A percentile compares a stretch with the other conserved stretches of the same genome.
These are phyloP conservation scores for Triangularia verruculosa DNA, from an alignment of 2,329 filamentous ascomycete genomes.

Conservation along the genomic window DNA sequence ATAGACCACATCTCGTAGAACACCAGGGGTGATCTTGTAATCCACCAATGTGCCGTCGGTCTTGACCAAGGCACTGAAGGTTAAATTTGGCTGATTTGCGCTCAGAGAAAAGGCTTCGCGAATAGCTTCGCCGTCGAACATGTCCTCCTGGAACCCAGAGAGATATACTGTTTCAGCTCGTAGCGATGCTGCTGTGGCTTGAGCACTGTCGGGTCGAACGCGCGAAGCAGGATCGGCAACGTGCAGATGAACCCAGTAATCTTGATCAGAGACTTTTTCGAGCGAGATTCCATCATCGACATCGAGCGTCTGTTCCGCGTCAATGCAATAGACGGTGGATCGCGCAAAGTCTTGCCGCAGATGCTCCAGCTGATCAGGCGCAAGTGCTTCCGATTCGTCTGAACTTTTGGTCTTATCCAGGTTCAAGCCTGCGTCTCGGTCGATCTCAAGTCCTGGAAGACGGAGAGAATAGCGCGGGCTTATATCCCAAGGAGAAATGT, in stretches of 20 bases:
- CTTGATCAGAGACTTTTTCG: conserved; percentile 51
- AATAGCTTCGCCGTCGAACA: conserved; percentile 54
- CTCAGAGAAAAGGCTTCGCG: conserved; percentile 54
- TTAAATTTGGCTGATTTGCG: conserved; percentile 51
- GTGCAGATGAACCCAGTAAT: conserved; percentile 76
- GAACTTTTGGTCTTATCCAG: conserved; percentile 28
- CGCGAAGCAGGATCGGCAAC: conserved; percentile 75
- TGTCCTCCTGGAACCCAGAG: conserved; percentile 54
- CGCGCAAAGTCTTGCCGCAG: conserved; percentile 58
- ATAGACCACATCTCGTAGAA: conserved; percentile 53
- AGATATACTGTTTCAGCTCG: conserved; percentile 60
- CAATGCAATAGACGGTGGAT: conserved; percentile 70
- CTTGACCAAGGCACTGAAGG: conserved; percentile 60
- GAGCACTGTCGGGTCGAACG: conserved; percentile 55
- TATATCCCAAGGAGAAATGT: conserved; percentile 69
- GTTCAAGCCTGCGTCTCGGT: conserved; percentile 42
- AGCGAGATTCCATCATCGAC: conserved; percentile 80
- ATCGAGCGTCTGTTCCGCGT: conserved; percentile 62
- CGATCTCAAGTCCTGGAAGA: conserved; percentile 48
- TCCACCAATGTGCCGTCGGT: conserved; percentile 52
- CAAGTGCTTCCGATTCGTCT: conserved; percentile 32
- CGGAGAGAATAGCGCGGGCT: conserved; percentile 59
- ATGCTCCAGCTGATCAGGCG: conserved; percentile 45
- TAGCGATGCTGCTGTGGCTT: conserved; percentile 60
- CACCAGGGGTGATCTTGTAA: conserved; percentile 52